Evolutionary conservation across 2,329 filamentous ascomycete species (phyloP).

Genomic region (Berkeleyomyces rouxiae): DNA sequence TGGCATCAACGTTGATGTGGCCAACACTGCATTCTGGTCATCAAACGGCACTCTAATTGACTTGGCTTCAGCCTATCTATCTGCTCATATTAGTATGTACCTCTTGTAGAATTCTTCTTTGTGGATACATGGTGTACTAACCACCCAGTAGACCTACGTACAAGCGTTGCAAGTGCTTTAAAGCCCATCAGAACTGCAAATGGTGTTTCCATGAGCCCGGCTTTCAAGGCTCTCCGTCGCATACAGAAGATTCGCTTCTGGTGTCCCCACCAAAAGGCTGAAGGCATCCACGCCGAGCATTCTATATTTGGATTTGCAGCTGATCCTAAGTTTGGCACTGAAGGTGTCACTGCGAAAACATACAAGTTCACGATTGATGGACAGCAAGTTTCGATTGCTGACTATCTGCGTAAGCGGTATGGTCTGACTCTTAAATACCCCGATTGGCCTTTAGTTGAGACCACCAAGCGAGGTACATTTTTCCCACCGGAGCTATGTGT

Average conservation of each 20-base stretch:
- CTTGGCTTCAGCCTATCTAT: constrained; percentile 15
- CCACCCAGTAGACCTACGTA: not conserved
- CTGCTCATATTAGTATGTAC: not conserved
- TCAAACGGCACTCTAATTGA: constrained; percentile 24
- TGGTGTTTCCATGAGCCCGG: not conserved
- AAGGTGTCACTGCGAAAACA: constrained; percentile 33
- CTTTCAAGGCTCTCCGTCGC: constrained; percentile 34
- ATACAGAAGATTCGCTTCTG: constrained; percentile 39
- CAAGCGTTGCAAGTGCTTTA: not conserved
- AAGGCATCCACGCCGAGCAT: constrained; percentile 33
- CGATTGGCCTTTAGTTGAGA: constrained; percentile 40
- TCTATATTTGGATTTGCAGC: constrained; percentile 36
- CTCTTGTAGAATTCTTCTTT: not conserved
- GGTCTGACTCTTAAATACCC: constrained; percentile 30
- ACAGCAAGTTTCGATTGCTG: constrained; percentile 28
- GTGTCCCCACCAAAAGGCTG: constrained; percentile 30
- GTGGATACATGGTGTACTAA: not conserved
- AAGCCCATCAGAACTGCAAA: not conserved
- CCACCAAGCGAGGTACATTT: constrained; percentile 30
- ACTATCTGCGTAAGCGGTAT: constrained; percentile 43
- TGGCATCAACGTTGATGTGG: constrained; percentile 76
- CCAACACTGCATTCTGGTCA: constrained; percentile 79
- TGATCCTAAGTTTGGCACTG: constrained; percentile 24
- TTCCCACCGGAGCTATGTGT: constrained; percentile 48
- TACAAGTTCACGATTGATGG: constrained; percentile 38